Conservation (phyloP, 2,329 filamentous ascomycete species). For the Zalaria obscura region DNA sequence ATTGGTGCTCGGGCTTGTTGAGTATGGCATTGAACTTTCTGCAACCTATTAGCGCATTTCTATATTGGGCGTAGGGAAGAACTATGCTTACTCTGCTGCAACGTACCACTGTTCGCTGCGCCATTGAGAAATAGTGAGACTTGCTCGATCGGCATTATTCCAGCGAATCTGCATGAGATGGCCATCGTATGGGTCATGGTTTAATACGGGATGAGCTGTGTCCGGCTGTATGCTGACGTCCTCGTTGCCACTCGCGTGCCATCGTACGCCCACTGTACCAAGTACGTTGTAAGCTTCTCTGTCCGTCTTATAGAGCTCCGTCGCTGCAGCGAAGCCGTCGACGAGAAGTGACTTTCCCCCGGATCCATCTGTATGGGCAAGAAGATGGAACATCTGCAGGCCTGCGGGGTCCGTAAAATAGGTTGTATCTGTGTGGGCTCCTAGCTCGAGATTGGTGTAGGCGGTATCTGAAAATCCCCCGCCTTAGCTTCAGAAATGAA, state of each 20-base stretch:
- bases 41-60: not conserved
- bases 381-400: conserved; percentile 81
- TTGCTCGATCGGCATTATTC: conserved; percentile 83
- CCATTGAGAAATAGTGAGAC: conserved; percentile 42
- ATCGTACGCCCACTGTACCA: conserved; percentile 44
- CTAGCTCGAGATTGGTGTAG: conserved; percentile 73
- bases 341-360: conserved; percentile 74
- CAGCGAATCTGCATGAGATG: conserved; percentile 58
- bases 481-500: not conserved
- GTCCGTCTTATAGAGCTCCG: conserved; percentile 40
- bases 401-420: conserved; percentile 91
- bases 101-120: conserved; percentile 56
- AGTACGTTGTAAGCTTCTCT: conserved; percentile 45
- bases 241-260: conserved; percentile 77
- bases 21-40: conserved; percentile 59
- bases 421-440: conserved; percentile 84
- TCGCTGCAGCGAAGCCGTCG: conserved; percentile 68
- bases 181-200: conserved; percentile 32
- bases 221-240: conserved; percentile 69
- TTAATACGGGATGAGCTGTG: conserved; percentile 56
- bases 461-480: conserved; percentile 15
- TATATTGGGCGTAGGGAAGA: not conserved
- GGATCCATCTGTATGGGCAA: conserved; percentile 56
- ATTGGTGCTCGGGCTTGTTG: conserved; percentile 49
- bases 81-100: conserved; percentile 40